Conservation (phyloP, 345 rosid genomes). For the Heritiera littoralis region DNA sequence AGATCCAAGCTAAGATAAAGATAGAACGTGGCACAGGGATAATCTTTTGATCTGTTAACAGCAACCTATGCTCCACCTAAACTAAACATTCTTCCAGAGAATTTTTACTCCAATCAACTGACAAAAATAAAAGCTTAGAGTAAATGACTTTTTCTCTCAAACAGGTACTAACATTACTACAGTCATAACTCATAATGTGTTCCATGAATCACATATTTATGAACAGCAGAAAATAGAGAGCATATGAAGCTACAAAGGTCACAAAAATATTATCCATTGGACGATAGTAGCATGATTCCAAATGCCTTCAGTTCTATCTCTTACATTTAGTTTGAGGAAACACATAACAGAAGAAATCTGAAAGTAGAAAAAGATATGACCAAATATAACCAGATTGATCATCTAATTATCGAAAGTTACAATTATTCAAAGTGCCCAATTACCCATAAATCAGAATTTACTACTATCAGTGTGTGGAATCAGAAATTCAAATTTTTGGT, state of each 20-base stretch:
- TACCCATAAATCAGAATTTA: not conserved
- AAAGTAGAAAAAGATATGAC: slow-evolving; percentile 2
- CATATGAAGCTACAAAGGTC: not conserved
- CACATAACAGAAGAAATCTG: not conserved
- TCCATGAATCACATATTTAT: not conserved
- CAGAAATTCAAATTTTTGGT: not conserved
- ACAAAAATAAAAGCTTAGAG: not conserved
- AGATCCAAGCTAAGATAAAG: not conserved
- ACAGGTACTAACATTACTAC: not conserved
- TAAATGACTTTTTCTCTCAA: not conserved
- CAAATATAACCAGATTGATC: not conserved
- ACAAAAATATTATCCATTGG: not conserved
- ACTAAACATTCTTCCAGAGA: not conserved
- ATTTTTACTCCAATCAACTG: not conserved
- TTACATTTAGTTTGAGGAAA: slow-evolving; percentile 12
- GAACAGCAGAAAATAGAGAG: slow-evolving; percentile 2
- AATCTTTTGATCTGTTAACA: not conserved
- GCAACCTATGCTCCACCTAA: not conserved
- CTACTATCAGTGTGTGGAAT: not conserved
- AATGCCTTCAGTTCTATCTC: slow-evolving; percentile 6
- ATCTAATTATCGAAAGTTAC: not conserved
- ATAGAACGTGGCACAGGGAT: not conserved
- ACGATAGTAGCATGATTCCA: slow-evolving; percentile 3
- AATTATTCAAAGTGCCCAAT: not conserved
- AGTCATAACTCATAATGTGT: not conserved